phyloP scores from a whole-genome alignment of 495 filamentous ascomycete genomes.

The Penicillium psychrofluorescens region DNA sequence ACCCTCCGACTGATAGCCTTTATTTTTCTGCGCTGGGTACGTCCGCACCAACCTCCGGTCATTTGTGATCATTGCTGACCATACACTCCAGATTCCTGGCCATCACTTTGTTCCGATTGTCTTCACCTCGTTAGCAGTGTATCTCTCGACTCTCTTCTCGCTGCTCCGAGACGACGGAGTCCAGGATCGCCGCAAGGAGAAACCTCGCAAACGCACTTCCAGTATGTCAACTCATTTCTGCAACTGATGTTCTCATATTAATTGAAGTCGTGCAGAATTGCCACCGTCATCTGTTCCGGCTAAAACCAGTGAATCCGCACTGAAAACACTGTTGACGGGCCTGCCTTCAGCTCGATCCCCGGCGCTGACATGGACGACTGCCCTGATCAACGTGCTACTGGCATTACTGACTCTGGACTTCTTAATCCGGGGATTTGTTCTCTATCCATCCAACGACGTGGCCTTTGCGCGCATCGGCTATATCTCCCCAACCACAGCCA shows the following conservation, averaged over 20 bases:
- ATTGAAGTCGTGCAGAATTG: neutral
- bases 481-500: conserved; percentile 73
- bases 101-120: conserved; percentile 56
- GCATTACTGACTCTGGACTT: conserved; percentile 65
- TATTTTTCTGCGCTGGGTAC: conserved; percentile 84
- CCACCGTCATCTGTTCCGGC: neutral
- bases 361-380: conserved; percentile 53
- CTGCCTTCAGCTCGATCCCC: conserved; percentile 53
- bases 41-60: neutral
- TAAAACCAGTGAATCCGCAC: conserved; percentile 22
- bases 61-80: neutral
- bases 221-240: neutral
- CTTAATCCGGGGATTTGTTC: conserved; percentile 57
- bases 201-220: conserved; percentile 2
- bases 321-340: conserved; percentile 67
- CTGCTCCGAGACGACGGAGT: conserved; percentile 11
- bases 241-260: too few species aligned
- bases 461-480: conserved; percentile 81
- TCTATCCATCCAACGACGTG: conserved; percentile 64
- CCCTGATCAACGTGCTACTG: conserved; percentile 61
- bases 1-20: conserved; percentile 54
- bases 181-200: neutral
- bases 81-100: conserved; percentile 48
- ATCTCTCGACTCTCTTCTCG: conserved; percentile 55
- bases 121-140: conserved; percentile 64